Evolutionary conservation across 2,329 filamentous ascomycete species (phyloP).

Genomic region (Fragosphaeria purpurea): DNA sequence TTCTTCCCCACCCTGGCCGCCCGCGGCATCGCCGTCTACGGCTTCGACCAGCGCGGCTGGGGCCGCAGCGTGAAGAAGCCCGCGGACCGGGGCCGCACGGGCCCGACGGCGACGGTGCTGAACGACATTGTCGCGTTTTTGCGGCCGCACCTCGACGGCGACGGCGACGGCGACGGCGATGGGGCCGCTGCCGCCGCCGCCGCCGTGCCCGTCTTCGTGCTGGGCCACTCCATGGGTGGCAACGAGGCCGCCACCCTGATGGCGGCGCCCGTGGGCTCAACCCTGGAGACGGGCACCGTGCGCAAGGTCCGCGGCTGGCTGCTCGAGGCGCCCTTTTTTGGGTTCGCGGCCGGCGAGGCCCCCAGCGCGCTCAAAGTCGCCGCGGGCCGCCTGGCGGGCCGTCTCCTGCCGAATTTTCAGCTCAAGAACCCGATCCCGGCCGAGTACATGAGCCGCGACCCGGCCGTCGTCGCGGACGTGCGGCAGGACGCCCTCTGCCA

Average conservation of each 20-base stretch:
- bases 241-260: slow-evolving; percentile 59
- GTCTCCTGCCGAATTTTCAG: slow-evolving; percentile 57
- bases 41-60: slow-evolving; percentile 86
- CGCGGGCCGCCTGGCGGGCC: slow-evolving; percentile 56
- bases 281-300: slow-evolving; percentile 41
- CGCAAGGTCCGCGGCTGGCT: slow-evolving; percentile 61
- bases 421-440: slow-evolving; percentile 56
- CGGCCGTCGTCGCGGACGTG: slow-evolving; percentile 49
- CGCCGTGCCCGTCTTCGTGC: slow-evolving; percentile 61
- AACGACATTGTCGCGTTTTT: slow-evolving; percentile 72
- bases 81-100: slow-evolving; percentile 60
- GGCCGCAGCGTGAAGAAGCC: slow-evolving; percentile 57
- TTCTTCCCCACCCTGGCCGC: slow-evolving; percentile 63
- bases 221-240: slow-evolving; percentile 89
- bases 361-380: slow-evolving; percentile 55
- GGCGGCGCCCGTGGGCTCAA: slow-evolving; percentile 27
- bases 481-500: slow-evolving; percentile 63
- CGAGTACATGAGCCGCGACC: slow-evolving; percentile 57
- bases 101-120: slow-evolving; percentile 62
- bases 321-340: slow-evolving; percentile 69
- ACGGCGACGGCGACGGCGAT: background rate
- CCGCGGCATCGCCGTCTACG: slow-evolving; percentile 63
- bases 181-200: background rate
- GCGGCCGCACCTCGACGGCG: slow-evolving; percentile 36
- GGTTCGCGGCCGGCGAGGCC: slow-evolving; percentile 53